These are phyloP conservation scores for Morella rubra DNA, from an alignment of 306 rosid species.

Conservation along the genomic window DNA sequence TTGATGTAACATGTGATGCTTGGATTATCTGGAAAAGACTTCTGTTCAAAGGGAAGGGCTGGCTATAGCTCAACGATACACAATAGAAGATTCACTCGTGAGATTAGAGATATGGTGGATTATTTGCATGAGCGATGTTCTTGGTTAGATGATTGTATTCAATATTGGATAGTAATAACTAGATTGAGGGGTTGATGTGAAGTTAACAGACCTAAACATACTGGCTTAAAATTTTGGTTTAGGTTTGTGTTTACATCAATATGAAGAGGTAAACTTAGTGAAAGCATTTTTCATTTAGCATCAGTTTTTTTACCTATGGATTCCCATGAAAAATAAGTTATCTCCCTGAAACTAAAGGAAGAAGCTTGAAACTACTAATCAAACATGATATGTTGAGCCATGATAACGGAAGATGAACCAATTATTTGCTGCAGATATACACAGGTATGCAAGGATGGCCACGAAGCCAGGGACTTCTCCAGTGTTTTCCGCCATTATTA, in stretches of 20 bases:
- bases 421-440: constrained; percentile 49
- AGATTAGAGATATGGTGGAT: background rate
- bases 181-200: background rate
- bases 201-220: background rate
- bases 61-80: background rate
- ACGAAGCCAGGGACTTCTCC: constrained; percentile 71
- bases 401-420: constrained; percentile 8
- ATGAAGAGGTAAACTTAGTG: background rate
- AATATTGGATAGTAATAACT: background rate
- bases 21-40: background rate
- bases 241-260: background rate
- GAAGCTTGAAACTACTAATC: background rate
- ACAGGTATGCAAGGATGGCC: constrained; percentile 61
- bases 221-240: background rate
- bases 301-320: background rate
- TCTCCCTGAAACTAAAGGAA: background rate
- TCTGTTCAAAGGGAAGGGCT: too few relatives aligned
- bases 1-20: background rate
- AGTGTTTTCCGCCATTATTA: constrained; percentile 75
- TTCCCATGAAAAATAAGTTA: background rate
- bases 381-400: background rate
- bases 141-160: background rate
- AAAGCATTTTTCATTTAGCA: background rate
- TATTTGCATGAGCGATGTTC: background rate
- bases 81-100: background rate